Evolutionary conservation across 1,284 basidiomycete genomes (phyloP).

Genomic region (Sutorius eximius): DNA sequence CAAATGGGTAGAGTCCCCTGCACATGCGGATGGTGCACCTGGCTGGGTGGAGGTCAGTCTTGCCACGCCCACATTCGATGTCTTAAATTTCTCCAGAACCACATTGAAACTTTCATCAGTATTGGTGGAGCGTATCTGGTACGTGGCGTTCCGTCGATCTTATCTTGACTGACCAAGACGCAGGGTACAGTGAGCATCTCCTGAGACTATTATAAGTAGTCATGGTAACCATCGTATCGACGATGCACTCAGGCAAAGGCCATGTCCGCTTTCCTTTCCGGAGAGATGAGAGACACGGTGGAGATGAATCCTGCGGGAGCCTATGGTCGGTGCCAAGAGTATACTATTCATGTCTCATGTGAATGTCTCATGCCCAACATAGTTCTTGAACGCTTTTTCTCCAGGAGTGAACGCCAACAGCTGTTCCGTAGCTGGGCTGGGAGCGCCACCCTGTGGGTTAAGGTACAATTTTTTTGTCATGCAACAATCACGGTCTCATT

Average conservation of each 20-base stretch:
- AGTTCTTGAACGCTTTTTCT: constrained; percentile 89
- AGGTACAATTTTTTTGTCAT: constrained; percentile 44
- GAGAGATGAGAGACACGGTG: constrained; percentile 95
- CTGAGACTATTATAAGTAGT: neutral
- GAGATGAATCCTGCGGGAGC: constrained; percentile 86
- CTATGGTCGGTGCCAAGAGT: constrained; percentile 55
- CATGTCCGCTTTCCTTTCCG: constrained; percentile 93
- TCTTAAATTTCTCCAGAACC: constrained; percentile 42
- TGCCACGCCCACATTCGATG: neutral
- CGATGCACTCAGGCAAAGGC: constrained; percentile 72
- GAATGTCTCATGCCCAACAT: neutral
- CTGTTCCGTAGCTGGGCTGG: constrained; percentile 97
- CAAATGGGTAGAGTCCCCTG: constrained; percentile 94
- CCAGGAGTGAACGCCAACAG: constrained; percentile 83
- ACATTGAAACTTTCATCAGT: constrained; percentile 80
- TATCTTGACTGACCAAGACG: constrained; percentile 2
- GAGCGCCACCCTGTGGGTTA: constrained; percentile 91
- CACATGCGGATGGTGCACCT: constrained; percentile 82
- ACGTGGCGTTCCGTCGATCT: constrained; percentile 23
- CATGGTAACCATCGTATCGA: neutral
- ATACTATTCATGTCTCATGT: neutral
- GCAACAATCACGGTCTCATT: constrained; percentile 1
- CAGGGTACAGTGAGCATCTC: constrained; percentile 67
- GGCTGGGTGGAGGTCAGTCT: constrained; percentile 86
- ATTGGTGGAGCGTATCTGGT: constrained; percentile 89